phyloP scores from a whole-genome alignment of 306 rosid genomes.

The Citrullus colocynthis region DNA sequence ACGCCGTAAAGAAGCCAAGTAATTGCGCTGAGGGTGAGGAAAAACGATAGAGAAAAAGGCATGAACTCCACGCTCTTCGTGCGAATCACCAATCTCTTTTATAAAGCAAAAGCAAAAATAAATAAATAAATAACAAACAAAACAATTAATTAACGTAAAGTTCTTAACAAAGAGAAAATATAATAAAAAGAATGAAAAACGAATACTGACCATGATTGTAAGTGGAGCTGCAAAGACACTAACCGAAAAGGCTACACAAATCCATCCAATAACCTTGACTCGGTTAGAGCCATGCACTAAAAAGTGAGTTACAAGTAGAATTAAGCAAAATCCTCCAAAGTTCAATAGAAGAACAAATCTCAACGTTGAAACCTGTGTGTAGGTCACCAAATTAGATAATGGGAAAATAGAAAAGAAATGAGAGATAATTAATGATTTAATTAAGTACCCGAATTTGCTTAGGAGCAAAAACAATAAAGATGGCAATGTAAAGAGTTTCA shows the following conservation, averaged over 20 bases:
- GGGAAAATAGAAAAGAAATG: too few species aligned
- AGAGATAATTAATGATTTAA: too few species aligned
- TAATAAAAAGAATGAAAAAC: not conserved
- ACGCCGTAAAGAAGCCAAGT: slow-evolving; percentile 70
- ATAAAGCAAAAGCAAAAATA: not conserved
- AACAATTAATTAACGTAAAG: not conserved
- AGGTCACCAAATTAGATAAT: not conserved
- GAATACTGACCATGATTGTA: slow-evolving; percentile 50
- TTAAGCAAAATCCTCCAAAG: slow-evolving; percentile 52
- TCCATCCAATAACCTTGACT: slow-evolving; percentile 64
- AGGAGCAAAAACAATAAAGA: slow-evolving; percentile 56
- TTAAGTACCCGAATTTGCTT: slow-evolving; percentile 51
- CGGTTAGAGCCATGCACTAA: slow-evolving; percentile 39
- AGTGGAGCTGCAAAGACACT: slow-evolving; percentile 86
- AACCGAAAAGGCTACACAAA: slow-evolving; percentile 65
- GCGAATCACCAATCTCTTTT: slow-evolving; percentile 66
- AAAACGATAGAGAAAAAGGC: slow-evolving; percentile 69
- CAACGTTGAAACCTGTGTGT: slow-evolving; percentile 45
- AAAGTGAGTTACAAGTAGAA: slow-evolving; percentile 54
- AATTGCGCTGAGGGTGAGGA: slow-evolving; percentile 76
- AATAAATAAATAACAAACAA: not conserved
- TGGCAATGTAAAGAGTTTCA: slow-evolving; percentile 60
- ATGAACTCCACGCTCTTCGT: slow-evolving; percentile 96
- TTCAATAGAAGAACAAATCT: slow-evolving; percentile 53
- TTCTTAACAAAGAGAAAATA: too few species aligned